Conservation (phyloP, 345 rosid species). For the Stellera chamaejasme region DNA sequence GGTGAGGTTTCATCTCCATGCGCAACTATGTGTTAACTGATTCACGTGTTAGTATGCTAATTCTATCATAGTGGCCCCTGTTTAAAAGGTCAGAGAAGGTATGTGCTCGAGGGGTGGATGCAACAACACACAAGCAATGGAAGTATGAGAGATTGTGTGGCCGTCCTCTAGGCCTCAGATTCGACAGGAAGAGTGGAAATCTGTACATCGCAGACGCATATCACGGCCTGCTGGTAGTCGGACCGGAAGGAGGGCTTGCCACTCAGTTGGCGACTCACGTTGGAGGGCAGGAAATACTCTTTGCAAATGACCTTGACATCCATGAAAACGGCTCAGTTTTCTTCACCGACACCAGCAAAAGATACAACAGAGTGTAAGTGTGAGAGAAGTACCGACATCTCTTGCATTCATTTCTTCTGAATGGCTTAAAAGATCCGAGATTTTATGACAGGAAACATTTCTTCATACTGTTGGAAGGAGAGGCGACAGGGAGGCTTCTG, state of each 20-base stretch:
- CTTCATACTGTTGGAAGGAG: slow-evolving; percentile 88
- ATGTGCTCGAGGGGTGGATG: slow-evolving; percentile 71
- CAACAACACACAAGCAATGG: slow-evolving; percentile 89
- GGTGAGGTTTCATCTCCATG: slow-evolving; percentile 33
- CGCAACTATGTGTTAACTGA: too few relatives aligned
- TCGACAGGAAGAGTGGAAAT: slow-evolving; percentile 48
- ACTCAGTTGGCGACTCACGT: slow-evolving; percentile 69
- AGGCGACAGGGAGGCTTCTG: slow-evolving; percentile 83
- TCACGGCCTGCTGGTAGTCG: slow-evolving; percentile 75
- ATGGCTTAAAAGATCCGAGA: background rate
- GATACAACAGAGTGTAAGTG: slow-evolving; percentile 83
- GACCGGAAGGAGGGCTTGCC: slow-evolving; percentile 81
- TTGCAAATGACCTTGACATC: slow-evolving; percentile 90
- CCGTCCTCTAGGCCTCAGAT: slow-evolving; percentile 82
- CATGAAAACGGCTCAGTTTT: slow-evolving; percentile 84
- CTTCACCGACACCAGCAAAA: slow-evolving; percentile 89
- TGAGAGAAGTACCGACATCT: background rate
- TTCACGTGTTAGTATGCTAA: background rate
- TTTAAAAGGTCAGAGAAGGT: slow-evolving; percentile 64
- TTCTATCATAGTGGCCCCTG: background rate
- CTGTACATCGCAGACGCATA: slow-evolving; percentile 92
- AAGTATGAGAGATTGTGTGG: slow-evolving; percentile 81
- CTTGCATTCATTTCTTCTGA: background rate
- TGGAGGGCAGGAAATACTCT: slow-evolving; percentile 56
- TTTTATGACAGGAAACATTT: slow-evolving; percentile 63